Evolutionary conservation across 805 yeast species (phyloP), one percentile per base, ranked within the genome.

Genomic region (Grigorovia transvaalensis): DNA sequence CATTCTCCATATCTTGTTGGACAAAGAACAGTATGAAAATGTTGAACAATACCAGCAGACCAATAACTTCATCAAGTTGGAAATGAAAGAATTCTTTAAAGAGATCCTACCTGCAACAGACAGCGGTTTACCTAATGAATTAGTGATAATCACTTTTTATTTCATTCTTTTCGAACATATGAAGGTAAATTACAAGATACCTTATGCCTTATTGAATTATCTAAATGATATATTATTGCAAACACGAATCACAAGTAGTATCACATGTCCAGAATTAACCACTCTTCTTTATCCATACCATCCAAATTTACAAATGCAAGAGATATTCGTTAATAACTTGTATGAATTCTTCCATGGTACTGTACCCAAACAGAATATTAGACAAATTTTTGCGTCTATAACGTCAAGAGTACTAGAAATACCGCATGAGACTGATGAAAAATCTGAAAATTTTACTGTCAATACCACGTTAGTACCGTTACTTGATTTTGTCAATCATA

Each of bases 401-500:
- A 67, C 74, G 40, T 81, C 88, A 0, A 69, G 91, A 51, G 75
- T 78, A 0, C 68, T 84, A 47, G 89, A 84, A 60, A 82, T 84
- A 2, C 90, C 91, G 0, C 69, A 71, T 59, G 66, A 58, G n/a
- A 55, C 56, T 1, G 57, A 57, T 9, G 52, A 41, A 9, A 53
- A 49, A 1, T 54, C 59, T 7, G 75, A 71, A 12, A 78, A 74
- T 45, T 81, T 70, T 54, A 58, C 63, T 4, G 76, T 77, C 5
- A 75, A 77, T 48, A 72, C 81, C 0, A 76, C 86, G 0, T 62
- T 84, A 51, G 86, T 84, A 0, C 89, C 91, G 0, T 54, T 81
- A 1, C 58, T 84, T 33, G 91, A 84, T 63, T 84, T 78, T 71
- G 85, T 77, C 6, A 84, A 84, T 61, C 91, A 84, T 61, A 66